A percentile compares a stretch with the other conserved stretches of the same genome.
Evolutionary conservation across 306 rosid genomes (phyloP).

Genomic region (Begonia peltatifolia): DNA sequence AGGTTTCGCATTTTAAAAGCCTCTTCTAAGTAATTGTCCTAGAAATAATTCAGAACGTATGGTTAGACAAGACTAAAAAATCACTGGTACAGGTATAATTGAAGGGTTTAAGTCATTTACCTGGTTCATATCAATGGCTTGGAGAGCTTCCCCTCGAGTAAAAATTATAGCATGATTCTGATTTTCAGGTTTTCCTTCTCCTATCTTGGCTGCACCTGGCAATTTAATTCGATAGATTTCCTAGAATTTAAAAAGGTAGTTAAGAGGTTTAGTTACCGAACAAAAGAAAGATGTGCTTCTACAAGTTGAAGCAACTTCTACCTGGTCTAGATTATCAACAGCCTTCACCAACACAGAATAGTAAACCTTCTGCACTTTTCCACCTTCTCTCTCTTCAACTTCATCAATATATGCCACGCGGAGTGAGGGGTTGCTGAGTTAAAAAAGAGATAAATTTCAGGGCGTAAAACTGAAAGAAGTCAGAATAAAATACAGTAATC

Average conservation of each 20-base stretch:
- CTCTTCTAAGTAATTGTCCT: conserved; percentile 98
- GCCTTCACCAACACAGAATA: conserved; percentile 91
- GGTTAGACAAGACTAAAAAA: conserved; percentile 17
- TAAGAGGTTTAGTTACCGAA: conserved; percentile 9
- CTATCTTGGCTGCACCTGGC: conserved; percentile 81
- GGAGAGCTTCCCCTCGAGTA: conserved; percentile 97
- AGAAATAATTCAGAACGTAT: conserved; percentile 18
- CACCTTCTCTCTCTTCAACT: conserved; percentile 84
- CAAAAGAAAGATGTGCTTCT: conserved; percentile 5
- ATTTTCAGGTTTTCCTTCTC: conserved; percentile 99
- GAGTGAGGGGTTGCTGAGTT: conserved; percentile 68
- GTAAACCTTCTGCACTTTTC: conserved; percentile 76
- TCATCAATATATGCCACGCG: conserved; percentile 98
- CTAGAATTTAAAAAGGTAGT: conserved; percentile 24
- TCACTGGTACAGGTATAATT: conserved; percentile 9
- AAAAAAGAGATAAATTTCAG: conserved; percentile 5
- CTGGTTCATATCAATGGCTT: conserved; percentile 98
- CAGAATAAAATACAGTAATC: no score
- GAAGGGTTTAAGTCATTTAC: conserved; percentile 23
- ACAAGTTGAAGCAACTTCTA: conserved; percentile 19
- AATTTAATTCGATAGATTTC: conserved; percentile 87
- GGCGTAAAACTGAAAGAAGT: no score
- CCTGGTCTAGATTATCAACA: conserved; percentile 83
- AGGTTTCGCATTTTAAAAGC: conserved; percentile 97
- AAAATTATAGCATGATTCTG: conserved; percentile 91